Evolutionary conservation across 78 protist genomes (phyloP).

Genomic region (Capsaspora owczarzaki): DNA sequence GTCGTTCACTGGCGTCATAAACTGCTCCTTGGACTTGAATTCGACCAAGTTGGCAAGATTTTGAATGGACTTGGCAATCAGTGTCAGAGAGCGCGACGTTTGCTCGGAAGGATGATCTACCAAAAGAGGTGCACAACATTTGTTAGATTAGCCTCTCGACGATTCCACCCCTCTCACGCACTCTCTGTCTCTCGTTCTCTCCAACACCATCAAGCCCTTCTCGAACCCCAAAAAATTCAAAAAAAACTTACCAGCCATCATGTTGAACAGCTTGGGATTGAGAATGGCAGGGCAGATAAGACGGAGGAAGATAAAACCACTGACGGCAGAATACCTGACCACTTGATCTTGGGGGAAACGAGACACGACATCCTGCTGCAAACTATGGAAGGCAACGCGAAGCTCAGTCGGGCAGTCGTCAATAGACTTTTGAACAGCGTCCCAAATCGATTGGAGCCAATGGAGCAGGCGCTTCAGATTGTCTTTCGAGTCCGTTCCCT

Average conservation of each 20-base stretch:
- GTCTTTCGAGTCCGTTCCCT: background rate
- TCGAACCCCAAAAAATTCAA: too few species aligned
- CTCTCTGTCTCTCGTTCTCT: too few species aligned
- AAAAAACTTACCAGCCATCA: constrained; percentile 24
- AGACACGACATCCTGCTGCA: background rate
- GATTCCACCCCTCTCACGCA: background rate
- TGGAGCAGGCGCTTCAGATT: background rate
- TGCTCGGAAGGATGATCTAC: background rate
- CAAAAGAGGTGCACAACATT: background rate
- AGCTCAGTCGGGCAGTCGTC: background rate
- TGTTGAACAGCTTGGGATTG: constrained; percentile 61
- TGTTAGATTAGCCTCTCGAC: background rate
- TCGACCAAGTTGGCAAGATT: constrained; percentile 63
- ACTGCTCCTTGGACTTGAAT: constrained; percentile 51
- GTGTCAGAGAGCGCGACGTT: constrained; percentile 53
- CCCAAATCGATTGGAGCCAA: background rate
- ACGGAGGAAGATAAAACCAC: constrained; percentile 65
- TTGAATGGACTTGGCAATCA: constrained; percentile 70
- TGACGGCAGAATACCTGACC: background rate
- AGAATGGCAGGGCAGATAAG: constrained; percentile 61
- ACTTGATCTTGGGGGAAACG: background rate
- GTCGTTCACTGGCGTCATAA: constrained; percentile 47
- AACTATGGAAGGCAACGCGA: background rate
- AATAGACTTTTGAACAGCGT: background rate
- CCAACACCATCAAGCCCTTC: too few species aligned